Base-by-base conservation (phyloP, 2,329 filamentous ascomycete species). In the Botrytis hyacinthi region DNA sequence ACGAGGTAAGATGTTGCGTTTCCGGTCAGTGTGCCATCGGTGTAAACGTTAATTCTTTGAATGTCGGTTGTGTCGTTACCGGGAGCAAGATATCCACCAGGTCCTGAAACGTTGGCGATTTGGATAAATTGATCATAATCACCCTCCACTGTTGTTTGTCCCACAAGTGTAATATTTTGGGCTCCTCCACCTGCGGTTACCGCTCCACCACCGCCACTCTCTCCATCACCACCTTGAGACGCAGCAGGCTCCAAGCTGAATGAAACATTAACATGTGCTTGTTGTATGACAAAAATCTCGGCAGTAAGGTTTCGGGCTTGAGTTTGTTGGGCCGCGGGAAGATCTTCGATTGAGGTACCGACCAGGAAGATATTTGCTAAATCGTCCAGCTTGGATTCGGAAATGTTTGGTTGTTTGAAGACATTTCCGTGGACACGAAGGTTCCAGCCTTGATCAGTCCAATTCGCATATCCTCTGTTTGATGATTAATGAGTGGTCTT, bases 1-100 rank as follows among this genome's bases (percentile, higher is more conserved):
- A 95, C 91, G 1, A 95, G 87, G 79, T 93, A 95, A 0, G 91
- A 91, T 1, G 92, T 95, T 8, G 90, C 87, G 78, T 95, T 95
- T 71, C 92, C 92, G 1, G 87, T 88, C 61, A 86, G 80, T 2
- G 88, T 89, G 7, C 90, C 90, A 72, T 91, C 86, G 5, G 90
- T 86, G 78, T 91, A 90, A 42, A 93, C 86, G 77, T 92, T 91
- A 35, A 94, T 83, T 18, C 90, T 86, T 81, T 95, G 92, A 46
- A 94, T 87, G 32, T 84, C 82, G 2, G 85, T 83, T 0, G 92
- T 93, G 72, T 85, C 85, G 77, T 93, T 92, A 29, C 92, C 92
- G 1, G 87, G 84, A 20, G 87, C 80, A 32, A 94, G 81, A 76
- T 86, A 81, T 2, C 84, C 84, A 4, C 84, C 84, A 0, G 84